Evolutionary conservation across 768 basidiomycete species (phyloP).

Genomic region (Macrolepiota fuliginosa): DNA sequence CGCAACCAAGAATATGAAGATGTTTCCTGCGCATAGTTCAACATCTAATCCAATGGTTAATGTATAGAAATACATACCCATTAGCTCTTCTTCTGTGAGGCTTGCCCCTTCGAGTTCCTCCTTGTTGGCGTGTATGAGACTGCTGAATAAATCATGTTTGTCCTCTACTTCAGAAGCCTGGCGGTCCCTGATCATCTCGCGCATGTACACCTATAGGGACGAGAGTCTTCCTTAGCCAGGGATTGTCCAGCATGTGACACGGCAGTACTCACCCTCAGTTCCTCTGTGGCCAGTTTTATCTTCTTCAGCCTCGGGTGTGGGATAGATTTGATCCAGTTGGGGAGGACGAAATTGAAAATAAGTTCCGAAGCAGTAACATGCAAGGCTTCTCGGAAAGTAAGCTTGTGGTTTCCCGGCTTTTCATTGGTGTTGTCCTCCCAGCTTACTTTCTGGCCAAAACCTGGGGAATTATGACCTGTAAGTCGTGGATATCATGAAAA

Average conservation of each 20-base stretch:
- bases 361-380: conserved; percentile 39
- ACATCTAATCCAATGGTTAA: not conserved
- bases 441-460: conserved; percentile 50
- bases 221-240: not conserved
- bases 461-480: conserved; percentile 20
- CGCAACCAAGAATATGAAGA: conserved; percentile 55
- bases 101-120: conserved; percentile 30
- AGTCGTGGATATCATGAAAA: not conserved
- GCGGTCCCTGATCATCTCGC: conserved; percentile 51
- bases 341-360: conserved; percentile 34
- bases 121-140: conserved; percentile 49
- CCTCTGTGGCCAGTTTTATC: conserved; percentile 36
- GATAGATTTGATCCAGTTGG: conserved; percentile 37
- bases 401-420: conserved; percentile 38
- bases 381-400: conserved; percentile 49
- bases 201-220: conserved; percentile 34
- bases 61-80: conserved; percentile 22
- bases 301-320: conserved; percentile 20
- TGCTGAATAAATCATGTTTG: conserved; percentile 51
- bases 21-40: conserved; percentile 30
- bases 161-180: conserved; percentile 33
- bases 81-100: conserved; percentile 43
- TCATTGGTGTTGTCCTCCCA: conserved; percentile 39
- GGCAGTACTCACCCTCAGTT: conserved; percentile 35
- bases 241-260: not conserved